Evolutionary conservation across 805 yeast genomes (phyloP).

Genomic region (Debaryomyces hansenii): DNA sequence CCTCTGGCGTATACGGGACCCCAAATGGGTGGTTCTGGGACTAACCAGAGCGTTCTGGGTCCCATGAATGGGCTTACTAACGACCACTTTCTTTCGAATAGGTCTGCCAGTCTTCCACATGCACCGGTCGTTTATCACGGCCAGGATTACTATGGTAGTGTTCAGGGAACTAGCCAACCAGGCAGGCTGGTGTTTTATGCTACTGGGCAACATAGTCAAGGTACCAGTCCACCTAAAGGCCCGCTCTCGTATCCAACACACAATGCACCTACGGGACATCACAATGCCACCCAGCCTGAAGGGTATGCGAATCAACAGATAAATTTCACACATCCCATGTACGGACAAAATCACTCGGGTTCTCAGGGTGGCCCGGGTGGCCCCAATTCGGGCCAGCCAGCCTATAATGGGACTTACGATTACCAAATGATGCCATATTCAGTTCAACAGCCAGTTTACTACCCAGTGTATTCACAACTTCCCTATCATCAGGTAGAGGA

Average conservation of each 20-base stretch:
- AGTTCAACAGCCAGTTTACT: constrained; percentile 8
- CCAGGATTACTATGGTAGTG: background rate
- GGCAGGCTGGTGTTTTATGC: background rate
- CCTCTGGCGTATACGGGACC: background rate
- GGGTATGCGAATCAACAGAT: background rate
- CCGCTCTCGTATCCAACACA: background rate
- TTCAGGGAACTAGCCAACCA: background rate
- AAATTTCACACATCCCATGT: background rate
- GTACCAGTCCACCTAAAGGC: background rate
- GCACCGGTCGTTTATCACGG: background rate
- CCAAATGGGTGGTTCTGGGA: no score
- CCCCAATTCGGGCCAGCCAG: background rate
- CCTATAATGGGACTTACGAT: background rate
- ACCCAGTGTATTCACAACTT: constrained; percentile 5
- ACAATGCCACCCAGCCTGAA: background rate
- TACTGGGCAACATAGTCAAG: background rate
- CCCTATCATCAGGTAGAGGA: constrained; percentile 16
- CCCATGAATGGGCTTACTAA: background rate
- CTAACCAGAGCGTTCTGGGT: background rate
- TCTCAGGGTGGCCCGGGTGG: background rate
- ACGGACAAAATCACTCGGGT: background rate
- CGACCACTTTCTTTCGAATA: background rate
- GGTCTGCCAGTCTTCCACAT: background rate
- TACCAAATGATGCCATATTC: constrained; percentile 1
- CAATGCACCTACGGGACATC: background rate